Conservation (phyloP, 2,329 filamentous ascomycete species). For the Lasiodiplodia sp. region DNA sequence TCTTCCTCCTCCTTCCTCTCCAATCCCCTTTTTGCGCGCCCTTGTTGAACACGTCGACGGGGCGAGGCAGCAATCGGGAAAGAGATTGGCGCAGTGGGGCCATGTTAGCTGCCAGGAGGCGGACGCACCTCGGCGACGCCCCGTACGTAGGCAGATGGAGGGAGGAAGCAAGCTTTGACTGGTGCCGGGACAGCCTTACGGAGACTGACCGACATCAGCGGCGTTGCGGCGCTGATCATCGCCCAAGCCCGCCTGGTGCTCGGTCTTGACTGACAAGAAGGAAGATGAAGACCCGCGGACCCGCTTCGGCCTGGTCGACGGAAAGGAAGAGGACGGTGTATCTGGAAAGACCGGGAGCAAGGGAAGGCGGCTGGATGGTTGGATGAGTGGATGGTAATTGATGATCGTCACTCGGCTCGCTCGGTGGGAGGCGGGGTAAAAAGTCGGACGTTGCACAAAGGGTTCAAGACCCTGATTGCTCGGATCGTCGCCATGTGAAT, state of each 20-base stretch:
- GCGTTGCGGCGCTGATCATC: not conserved
- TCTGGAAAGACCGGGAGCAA: not conserved
- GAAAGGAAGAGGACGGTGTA: not conserved
- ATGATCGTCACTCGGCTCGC: not conserved
- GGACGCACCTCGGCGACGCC: slow-evolving; percentile 8
- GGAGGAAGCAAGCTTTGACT: too few species aligned
- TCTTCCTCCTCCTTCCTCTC: not conserved
- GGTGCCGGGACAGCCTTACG: not conserved
- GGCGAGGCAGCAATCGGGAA: not conserved
- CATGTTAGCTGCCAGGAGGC: not conserved
- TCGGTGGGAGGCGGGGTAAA: not conserved
- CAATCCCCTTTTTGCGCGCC: too few species aligned
- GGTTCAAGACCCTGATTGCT: slow-evolving; percentile 1
- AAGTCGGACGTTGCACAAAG: slow-evolving; percentile 2
- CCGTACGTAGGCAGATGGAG: not conserved
- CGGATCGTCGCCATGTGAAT: not conserved
- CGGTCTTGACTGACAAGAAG: not conserved
- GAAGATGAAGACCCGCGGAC: not conserved
- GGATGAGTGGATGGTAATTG: not conserved
- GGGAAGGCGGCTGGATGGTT: not conserved
- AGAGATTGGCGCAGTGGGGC: not conserved
- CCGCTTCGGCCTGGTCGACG: not conserved
- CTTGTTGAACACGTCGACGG: not conserved
- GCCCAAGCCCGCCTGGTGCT: not conserved
- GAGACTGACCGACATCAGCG: not conserved